Percentiles rank a stretch among this genome's conserved stretches.
These are phyloP conservation scores for Maudiozyma bulderi DNA, from an alignment of 805 yeast genomes.

Conservation along the genomic window DNA sequence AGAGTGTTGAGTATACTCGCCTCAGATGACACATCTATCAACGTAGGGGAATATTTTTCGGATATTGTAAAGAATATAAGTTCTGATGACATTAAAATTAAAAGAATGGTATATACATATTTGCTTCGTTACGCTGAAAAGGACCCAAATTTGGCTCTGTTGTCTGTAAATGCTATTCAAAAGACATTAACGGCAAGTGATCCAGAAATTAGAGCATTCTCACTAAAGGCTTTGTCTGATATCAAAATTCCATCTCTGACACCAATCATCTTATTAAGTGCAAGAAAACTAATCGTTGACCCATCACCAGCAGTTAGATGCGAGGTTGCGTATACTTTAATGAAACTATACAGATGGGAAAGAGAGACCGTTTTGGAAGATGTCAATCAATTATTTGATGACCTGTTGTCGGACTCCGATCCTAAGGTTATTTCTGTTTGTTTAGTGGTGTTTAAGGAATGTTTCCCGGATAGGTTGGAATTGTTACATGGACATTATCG, in stretches of 20 bases:
- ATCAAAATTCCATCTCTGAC: constrained; percentile 71
- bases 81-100: constrained; percentile 51
- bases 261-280: constrained; percentile 66
- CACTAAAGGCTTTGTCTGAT: constrained; percentile 75
- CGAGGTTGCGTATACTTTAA: constrained; percentile 68
- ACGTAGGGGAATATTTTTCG: constrained; percentile 52
- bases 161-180: constrained; percentile 87
- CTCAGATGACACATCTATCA: constrained; percentile 29
- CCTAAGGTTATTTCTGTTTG: constrained; percentile 63
- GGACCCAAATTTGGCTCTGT: constrained; percentile 82
- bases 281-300: constrained; percentile 61
- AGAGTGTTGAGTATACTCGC: constrained; percentile 40
- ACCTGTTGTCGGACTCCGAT: constrained; percentile 56
- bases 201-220: constrained; percentile 59
- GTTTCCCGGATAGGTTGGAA: constrained; percentile 50
- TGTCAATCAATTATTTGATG: constrained; percentile 39
- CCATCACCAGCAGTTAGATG: constrained; percentile 68
- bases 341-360: constrained; percentile 40
- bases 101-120: constrained; percentile 69
- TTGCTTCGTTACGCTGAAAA: constrained; percentile 66
- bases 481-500: constrained; percentile 65
- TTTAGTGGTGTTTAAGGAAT: constrained; percentile 42
- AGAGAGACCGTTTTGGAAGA: constrained; percentile 38
- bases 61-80: constrained; percentile 84
- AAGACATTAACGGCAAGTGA: constrained; percentile 63